phyloP scores from a whole-genome alignment of 2,329 filamentous ascomycete genomes.

The Metarhizium album region DNA sequence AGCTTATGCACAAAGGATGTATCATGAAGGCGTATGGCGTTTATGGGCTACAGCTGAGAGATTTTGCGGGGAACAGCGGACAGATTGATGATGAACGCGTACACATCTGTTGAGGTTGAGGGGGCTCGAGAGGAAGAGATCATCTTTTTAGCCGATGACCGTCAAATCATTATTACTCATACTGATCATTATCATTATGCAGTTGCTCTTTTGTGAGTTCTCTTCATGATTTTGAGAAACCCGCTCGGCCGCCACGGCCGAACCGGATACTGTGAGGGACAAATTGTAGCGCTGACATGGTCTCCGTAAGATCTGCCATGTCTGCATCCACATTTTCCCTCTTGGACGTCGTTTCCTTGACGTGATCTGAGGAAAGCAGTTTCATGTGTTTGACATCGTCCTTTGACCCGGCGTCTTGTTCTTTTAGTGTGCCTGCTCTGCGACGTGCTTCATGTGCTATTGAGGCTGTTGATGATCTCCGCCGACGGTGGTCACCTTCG shows the following conservation, averaged over 20 bases:
- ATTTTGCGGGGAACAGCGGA: neutral
- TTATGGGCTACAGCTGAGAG: conserved; percentile 1
- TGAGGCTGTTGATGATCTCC: conserved; percentile 34
- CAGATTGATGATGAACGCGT: neutral
- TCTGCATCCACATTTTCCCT: conserved; percentile 31
- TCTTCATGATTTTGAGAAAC: conserved; percentile 38
- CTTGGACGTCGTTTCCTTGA: conserved; percentile 10
- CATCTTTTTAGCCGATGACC: conserved; percentile 20
- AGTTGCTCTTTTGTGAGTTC: conserved; percentile 11
- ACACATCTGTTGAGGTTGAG: neutral
- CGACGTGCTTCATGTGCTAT: conserved; percentile 22
- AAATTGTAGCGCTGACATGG: conserved; percentile 64
- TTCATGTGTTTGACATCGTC: conserved; percentile 10
- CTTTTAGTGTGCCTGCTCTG: conserved; percentile 22
- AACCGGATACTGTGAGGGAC: conserved; percentile 58
- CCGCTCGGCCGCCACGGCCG: conserved; percentile 44
- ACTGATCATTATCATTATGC: conserved; percentile 19
- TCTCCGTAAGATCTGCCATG: conserved; percentile 52
- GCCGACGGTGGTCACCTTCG: conserved; percentile 38
- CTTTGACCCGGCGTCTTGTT: conserved; percentile 5
- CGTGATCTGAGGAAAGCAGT: conserved; percentile 8
- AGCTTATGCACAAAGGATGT: neutral
- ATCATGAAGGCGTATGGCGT: conserved; percentile 11
- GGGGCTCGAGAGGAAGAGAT: conserved; percentile 24
- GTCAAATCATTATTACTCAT: conserved; percentile 19